Conservation (phyloP, 2,329 filamentous ascomycete species). For the Aspergillus neotritici region DNA sequence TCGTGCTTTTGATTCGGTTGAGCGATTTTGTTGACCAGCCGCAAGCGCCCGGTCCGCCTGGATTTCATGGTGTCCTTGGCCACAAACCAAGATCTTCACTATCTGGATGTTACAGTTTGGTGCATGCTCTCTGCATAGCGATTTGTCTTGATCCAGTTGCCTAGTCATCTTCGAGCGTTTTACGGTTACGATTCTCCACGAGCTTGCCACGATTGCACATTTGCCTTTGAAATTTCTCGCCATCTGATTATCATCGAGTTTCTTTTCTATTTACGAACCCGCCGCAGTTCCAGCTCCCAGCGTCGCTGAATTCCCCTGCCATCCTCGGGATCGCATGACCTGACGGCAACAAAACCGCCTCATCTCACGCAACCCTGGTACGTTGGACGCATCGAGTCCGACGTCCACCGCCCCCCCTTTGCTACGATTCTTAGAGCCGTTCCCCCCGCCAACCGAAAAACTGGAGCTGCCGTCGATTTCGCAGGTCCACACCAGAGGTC, state of each 20-base stretch:
- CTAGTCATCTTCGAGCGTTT: constrained; percentile 20
- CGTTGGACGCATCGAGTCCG: constrained; percentile 21
- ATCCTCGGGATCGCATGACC: background rate
- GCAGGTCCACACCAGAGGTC: constrained; percentile 74
- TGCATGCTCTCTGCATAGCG: constrained; percentile 15
- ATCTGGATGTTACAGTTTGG: constrained; percentile 22
- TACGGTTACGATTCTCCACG: constrained; percentile 31
- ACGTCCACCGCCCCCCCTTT: constrained; percentile 14
- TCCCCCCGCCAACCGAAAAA: constrained; percentile 64
- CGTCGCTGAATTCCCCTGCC: background rate
- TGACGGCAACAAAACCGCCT: background rate
- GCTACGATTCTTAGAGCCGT: constrained; percentile 22
- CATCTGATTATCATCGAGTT: constrained; percentile 3
- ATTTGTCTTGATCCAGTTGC: constrained; percentile 14
- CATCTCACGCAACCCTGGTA: constrained; percentile 7
- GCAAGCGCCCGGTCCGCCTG: constrained; percentile 11
- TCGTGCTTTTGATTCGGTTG: constrained; percentile 25
- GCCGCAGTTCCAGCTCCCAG: too few species aligned
- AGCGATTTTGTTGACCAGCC: constrained; percentile 20
- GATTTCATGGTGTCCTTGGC: constrained; percentile 9
- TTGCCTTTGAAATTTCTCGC: constrained; percentile 16
- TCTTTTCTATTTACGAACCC: constrained; percentile 6
- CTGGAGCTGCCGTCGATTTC: constrained; percentile 89
- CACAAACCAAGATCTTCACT: constrained; percentile 11
- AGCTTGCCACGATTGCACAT: constrained; percentile 26